These are phyloP conservation scores for Phellopilus nigrolimitatus DNA, from an alignment of 1,284 basidiomycete genomes.

Conservation along the genomic window DNA sequence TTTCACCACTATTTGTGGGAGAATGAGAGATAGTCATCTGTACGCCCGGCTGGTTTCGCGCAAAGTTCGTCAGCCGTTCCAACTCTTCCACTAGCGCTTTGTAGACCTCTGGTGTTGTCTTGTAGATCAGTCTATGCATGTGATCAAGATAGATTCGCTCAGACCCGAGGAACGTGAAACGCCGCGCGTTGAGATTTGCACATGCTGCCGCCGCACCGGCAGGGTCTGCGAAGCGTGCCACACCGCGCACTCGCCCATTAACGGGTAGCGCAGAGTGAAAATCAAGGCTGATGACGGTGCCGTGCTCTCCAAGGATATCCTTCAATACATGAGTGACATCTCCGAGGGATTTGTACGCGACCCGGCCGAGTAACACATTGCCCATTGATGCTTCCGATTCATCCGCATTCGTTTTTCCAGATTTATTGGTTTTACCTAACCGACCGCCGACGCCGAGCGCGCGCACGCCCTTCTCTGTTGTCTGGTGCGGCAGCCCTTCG, in stretches of 20 bases:
- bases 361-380: not conserved
- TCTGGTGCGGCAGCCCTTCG: conserved; percentile 14
- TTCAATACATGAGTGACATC: conserved; percentile 1
- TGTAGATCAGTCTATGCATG: conserved; percentile 13
- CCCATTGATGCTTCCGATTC: no score
- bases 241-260: conserved; percentile 11
- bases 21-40: not conserved
- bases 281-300: conserved; percentile 13
- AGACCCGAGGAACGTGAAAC: conserved; percentile 11
- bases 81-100: not conserved
- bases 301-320: conserved; percentile 13
- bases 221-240: conserved; percentile 5
- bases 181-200: conserved; percentile 3
- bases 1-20: not conserved
- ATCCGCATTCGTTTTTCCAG: not conserved
- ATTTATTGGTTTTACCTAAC: no score
- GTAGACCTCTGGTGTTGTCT: not conserved
- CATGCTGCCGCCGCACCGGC: conserved; percentile 11
- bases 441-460: conserved; percentile 4
- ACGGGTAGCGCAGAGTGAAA: not conserved
- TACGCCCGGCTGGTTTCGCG: conserved; percentile 9
- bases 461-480: conserved; percentile 4
- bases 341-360: conserved; percentile 7
- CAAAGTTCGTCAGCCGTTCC: conserved; percentile 4
- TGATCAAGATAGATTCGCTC: conserved; percentile 15